Evolutionary conservation across 2,329 filamentous ascomycete genomes (phyloP), one percentile per base, ranked within the genome.

Genomic region (Scedosporium apiospermum): DNA sequence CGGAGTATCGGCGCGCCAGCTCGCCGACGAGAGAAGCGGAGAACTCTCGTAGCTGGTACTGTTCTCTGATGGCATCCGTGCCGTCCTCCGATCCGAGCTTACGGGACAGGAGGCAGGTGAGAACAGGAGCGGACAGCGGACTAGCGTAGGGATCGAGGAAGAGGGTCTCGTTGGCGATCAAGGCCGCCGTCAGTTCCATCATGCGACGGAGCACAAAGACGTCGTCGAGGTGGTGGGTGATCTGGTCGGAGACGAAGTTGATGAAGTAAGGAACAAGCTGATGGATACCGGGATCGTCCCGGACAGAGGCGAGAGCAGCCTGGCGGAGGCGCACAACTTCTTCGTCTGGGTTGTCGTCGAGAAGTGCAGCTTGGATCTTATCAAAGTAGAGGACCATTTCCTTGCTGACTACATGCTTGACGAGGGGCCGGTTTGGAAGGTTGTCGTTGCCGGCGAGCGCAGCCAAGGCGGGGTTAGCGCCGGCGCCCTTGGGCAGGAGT

Each of bases 361-460:
- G 82, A 57, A 99, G 84, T 10, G 95, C 93, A 60, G 84, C 84
- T 73, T 92, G 93, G 64, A 98, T 91, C 75, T 96, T 96, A 72
- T 97, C 92, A 71, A 98, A 99, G 78, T 97, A 97, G 41, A 98
- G 85, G 66, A 96, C 92, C 23, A 98, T 85, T 76, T 99, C 95
- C 76, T 96, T 96, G 67, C 91, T 96, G 55, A 99, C 84, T 58
- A 97, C 89, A 72, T 99, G 95, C 76, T 98, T 98, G 66, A 99
- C 93, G 12, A 93, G 82, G 2, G 95, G 93, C 72, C 93, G 93
- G 75, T 96, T 88, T 51, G 87, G 82, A 62, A 93, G 82, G 68
- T 90, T 92, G 69, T 96, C 92, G 69, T 89, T 88, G 57, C 93
- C 93, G 60, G 88, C 88, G 67, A 93, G 84, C 16, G 91, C 91